A percentile compares a stretch with the other conserved stretches of the same genome.
These are phyloP conservation scores for Crithidia acanthocephali DNA, from an alignment of 208 protist genomes.

Conservation along the genomic window DNA sequence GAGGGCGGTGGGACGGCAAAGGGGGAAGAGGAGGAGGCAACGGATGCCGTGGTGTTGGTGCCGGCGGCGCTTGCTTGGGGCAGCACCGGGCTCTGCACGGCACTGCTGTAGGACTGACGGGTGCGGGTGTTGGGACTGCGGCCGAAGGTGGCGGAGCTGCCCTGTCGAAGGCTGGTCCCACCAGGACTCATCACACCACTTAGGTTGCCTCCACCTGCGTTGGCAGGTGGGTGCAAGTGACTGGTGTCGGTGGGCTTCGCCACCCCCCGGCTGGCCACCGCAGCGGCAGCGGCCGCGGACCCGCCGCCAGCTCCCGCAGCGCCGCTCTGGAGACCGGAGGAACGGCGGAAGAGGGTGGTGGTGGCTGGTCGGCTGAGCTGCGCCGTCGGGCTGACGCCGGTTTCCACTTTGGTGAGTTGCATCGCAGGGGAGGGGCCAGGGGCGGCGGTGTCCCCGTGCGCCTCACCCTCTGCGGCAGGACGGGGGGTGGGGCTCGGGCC, in stretches of 20 bases:
- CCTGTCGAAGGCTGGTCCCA: constrained; percentile 1
- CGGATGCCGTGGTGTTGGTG: too few relatives aligned
- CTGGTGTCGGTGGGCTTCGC: too few relatives aligned
- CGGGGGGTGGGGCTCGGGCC: background rate
- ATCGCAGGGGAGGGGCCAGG: background rate
- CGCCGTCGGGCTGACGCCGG: background rate
- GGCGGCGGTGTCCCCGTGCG: background rate
- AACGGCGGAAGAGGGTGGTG: constrained; percentile 10
- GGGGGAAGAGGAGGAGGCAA: background rate
- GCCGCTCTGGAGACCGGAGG: constrained; percentile 8
- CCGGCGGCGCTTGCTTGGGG: background rate
- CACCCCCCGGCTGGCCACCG: too few relatives aligned
- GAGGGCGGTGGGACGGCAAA: background rate
- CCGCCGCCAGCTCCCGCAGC: background rate
- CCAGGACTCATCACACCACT: background rate
- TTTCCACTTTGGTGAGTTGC: background rate
- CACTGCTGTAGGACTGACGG: constrained; percentile 14
- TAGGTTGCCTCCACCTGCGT: too few relatives aligned
- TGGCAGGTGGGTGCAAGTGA: too few relatives aligned
- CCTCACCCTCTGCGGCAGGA: background rate
- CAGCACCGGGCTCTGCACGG: constrained; percentile 9
- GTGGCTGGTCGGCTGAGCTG: background rate
- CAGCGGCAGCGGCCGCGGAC: background rate
- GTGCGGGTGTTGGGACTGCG: constrained; percentile 24
- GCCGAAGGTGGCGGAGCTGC: background rate